Percentiles rank a stretch among this genome's conserved stretches.
These are phyloP conservation scores for Daldinia childiae DNA, from an alignment of 495 filamentous ascomycete genomes.

Conservation along the genomic window DNA sequence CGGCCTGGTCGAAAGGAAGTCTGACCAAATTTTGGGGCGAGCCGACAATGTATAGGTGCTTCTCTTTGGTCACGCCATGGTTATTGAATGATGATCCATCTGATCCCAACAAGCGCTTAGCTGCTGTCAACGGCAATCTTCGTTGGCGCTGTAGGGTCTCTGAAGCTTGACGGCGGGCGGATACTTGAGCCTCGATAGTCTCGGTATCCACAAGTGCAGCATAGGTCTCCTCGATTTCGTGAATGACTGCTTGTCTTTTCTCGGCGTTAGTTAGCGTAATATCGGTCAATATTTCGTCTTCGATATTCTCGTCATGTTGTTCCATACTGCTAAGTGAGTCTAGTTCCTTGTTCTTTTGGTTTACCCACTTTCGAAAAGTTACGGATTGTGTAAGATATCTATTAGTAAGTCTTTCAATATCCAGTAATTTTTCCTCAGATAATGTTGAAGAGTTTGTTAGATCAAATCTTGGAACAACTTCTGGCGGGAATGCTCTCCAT, in stretches of 20 bases:
- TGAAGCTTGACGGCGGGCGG: constrained; percentile 7
- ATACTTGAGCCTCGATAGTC: constrained; percentile 5
- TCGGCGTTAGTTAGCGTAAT: background rate
- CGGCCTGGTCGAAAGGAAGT: constrained; percentile 26
- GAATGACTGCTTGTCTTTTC: constrained; percentile 9
- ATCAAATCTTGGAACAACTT: constrained; percentile 9
- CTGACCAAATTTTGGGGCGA: constrained; percentile 6
- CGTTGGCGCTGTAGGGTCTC: constrained; percentile 5
- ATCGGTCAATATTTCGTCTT: background rate
- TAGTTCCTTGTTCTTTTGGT: constrained; percentile 17
- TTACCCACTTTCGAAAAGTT: constrained; percentile 31
- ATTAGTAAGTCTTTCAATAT: constrained; percentile 16
- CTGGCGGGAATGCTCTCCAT: constrained; percentile 20
- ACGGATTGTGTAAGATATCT: constrained; percentile 27
- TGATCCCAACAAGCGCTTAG: constrained; percentile 23
- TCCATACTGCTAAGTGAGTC: background rate
- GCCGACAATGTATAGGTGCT: constrained; percentile 22
- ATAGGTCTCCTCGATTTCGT: too few relatives aligned
- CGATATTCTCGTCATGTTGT: background rate
- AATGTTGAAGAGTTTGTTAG: background rate
- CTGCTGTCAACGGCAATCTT: constrained; percentile 15
- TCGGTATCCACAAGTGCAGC: constrained; percentile 8
- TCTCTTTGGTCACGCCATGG: background rate
- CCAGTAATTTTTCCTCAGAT: constrained; percentile 5
- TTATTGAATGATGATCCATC: constrained; percentile 7